Evolutionary conservation across 768 basidiomycete genomes (phyloP).

Genomic region (Mycena leptocephala): DNA sequence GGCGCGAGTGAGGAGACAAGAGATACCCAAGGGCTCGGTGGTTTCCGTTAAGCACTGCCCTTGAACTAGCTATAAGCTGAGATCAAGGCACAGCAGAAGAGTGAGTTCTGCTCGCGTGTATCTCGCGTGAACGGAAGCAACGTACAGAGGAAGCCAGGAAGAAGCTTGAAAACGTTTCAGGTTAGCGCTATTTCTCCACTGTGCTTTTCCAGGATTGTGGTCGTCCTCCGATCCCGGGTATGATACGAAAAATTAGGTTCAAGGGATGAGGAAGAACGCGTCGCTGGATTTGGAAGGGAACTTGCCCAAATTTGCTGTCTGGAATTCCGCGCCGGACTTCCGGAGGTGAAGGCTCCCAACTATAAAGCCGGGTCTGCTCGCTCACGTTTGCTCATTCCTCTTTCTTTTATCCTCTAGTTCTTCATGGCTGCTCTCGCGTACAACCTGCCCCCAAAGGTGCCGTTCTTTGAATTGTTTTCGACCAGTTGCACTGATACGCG

Average conservation of each 20-base stretch:
- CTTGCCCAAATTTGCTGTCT: neutral
- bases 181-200: slow-evolving; percentile 1
- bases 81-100: slow-evolving; percentile 32
- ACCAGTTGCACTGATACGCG: neutral
- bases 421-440: slow-evolving; percentile 20
- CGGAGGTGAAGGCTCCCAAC: neutral
- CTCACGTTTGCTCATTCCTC: no score
- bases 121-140: slow-evolving; percentile 33
- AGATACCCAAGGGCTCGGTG: neutral
- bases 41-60: slow-evolving; percentile 8
- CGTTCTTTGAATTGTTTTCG: neutral
- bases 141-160: slow-evolving; percentile 28
- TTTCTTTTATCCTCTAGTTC: neutral
- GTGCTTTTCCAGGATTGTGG: neutral
- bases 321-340: slow-evolving; percentile 4
- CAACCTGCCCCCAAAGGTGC: slow-evolving; percentile 34
- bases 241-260: neutral
- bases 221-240: slow-evolving; percentile 2
- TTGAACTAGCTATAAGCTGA: slow-evolving; percentile 15
- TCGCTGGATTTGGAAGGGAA: neutral
- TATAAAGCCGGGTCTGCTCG: slow-evolving; percentile 17
- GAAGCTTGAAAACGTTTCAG: slow-evolving; percentile 27
- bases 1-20: neutral
- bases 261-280: neutral
- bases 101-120: slow-evolving; percentile 27